Percentiles rank a stretch among this genome's conserved stretches.
These are phyloP conservation scores for Thelephora ganbajun DNA, from an alignment of 768 basidiomycete genomes.

Conservation along the genomic window DNA sequence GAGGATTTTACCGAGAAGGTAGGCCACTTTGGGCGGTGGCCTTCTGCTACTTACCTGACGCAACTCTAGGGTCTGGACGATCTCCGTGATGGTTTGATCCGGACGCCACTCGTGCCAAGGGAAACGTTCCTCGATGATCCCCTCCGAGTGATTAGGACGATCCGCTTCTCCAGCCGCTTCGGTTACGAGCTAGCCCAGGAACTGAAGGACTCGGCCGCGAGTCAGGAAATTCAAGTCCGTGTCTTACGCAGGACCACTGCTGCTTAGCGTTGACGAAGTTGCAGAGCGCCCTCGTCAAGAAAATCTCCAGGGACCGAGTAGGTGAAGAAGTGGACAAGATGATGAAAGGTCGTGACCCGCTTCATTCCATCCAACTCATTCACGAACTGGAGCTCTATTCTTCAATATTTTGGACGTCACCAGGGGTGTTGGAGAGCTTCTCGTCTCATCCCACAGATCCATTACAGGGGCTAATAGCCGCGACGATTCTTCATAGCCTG, in stretches of 20 bases:
- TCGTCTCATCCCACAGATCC: conserved; percentile 27
- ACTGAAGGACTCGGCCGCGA: conserved; percentile 45
- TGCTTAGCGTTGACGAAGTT: neutral
- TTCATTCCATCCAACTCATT: conserved; percentile 64
- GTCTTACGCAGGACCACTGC: neutral
- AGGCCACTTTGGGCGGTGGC: neutral
- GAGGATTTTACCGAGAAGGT: conserved; percentile 84
- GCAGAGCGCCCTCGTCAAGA: conserved; percentile 53
- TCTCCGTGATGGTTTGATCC: conserved; percentile 58
- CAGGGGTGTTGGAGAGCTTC: conserved; percentile 26
- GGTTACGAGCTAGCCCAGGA: conserved; percentile 67
- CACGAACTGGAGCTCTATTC: conserved; percentile 56
- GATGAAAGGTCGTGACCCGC: conserved; percentile 77
- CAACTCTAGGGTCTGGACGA: conserved; percentile 65
- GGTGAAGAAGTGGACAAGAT: conserved; percentile 92
- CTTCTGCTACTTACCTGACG: too few species aligned
- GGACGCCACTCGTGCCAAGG: conserved; percentile 77
- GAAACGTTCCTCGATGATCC: conserved; percentile 94
- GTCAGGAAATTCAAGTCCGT: conserved; percentile 49
- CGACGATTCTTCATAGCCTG: conserved; percentile 42
- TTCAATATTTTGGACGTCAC: conserved; percentile 47
- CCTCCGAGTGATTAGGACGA: conserved; percentile 76
- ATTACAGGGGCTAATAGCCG: conserved; percentile 37
- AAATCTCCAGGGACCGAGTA: conserved; percentile 84
- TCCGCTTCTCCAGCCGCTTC: conserved; percentile 86